Conservation (phyloP, 192 early-diverging fungal genomes). For the Backusella psychrophila region DNA sequence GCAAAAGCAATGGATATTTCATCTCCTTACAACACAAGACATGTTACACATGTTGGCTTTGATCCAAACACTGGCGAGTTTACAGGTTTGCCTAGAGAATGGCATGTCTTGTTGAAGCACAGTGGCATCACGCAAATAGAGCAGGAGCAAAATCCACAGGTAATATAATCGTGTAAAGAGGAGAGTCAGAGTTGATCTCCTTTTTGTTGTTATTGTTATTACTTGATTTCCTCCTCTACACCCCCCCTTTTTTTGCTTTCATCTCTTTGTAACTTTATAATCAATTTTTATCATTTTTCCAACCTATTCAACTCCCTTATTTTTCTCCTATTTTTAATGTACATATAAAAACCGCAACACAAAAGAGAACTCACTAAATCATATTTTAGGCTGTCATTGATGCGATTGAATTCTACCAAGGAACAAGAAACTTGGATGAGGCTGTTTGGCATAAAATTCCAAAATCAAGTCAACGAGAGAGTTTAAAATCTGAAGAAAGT, state of each 20-base stretch:
- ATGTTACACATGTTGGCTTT: conserved; percentile 97
- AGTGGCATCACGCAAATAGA: conserved; percentile 94
- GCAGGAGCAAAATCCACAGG: conserved; percentile 89
- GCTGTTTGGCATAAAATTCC: conserved; percentile 34
- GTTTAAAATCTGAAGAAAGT: neutral
- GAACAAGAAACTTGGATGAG: conserved; percentile 30
- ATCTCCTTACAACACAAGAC: conserved; percentile 93
- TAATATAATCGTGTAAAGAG: conserved; percentile 6
- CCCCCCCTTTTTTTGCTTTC: neutral
- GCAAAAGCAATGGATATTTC: conserved; percentile 77
- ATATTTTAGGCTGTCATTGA: conserved; percentile 64
- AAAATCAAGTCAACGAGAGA: neutral
- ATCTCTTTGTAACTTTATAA: neutral
- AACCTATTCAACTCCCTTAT: neutral
- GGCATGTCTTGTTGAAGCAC: conserved; percentile 85
- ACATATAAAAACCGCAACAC: neutral
- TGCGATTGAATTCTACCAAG: conserved; percentile 81
- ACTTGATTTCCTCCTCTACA: neutral
- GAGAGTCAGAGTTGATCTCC: neutral
- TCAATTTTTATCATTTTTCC: neutral
- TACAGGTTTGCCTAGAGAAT: conserved; percentile 91
- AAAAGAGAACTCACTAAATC: neutral
- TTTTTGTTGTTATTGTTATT: neutral
- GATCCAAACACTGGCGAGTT: conserved; percentile 95
- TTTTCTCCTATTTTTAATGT: neutral